Evolutionary conservation across 768 basidiomycete genomes (phyloP), one percentile per base, ranked within the genome.

Genomic region (Rhizopogon vinicolor): DNA sequence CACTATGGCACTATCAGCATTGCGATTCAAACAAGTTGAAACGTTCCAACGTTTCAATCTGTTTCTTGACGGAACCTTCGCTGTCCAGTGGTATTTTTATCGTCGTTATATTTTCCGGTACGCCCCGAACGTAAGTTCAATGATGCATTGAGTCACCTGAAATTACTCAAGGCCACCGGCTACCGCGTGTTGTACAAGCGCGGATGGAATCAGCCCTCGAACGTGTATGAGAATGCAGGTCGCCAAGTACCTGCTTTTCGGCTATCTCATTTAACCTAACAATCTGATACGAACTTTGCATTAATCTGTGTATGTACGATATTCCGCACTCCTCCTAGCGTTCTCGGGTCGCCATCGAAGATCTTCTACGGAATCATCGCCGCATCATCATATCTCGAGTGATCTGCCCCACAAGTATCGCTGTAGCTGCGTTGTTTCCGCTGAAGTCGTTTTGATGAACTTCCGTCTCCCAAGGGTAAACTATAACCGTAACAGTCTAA

Each of bases 141-240:
- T 44, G 42, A 35, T 53, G 48, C 25, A 42, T 25, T 28, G 25
- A 41, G n/a, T 43, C 29, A 7, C 35, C 52, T 52, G 50, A 50
- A 40, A 37, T 58, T 19, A 51, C 22, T 35, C 57, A 51, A 42
- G 39, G 31, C 10, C 54, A 22, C 29, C 22, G 31, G 18, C 35
- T 16, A 54, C 45, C 39, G 52, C 43, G 22, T 44, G 40, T 46
- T 41, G 44, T 51, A 51, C 45, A 39, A 52, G 51, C 9, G 16
- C n/a, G 37, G 19, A 25, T 53, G 16, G 37, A 40, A 50, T 18
- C 31, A 51, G 44, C 58, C 60, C 60, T 54, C 51, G 40, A 60
- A 62, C 58, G 60, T 62, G 60, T 62, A 28, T 59, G 53, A 54
- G 52, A 59, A 59, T 25, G 25, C 48, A 16, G 25, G 29, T 44